Evolutionary conservation across 1,139 yeast species (phyloP).

Genomic region (Nematodospora anomalae): DNA sequence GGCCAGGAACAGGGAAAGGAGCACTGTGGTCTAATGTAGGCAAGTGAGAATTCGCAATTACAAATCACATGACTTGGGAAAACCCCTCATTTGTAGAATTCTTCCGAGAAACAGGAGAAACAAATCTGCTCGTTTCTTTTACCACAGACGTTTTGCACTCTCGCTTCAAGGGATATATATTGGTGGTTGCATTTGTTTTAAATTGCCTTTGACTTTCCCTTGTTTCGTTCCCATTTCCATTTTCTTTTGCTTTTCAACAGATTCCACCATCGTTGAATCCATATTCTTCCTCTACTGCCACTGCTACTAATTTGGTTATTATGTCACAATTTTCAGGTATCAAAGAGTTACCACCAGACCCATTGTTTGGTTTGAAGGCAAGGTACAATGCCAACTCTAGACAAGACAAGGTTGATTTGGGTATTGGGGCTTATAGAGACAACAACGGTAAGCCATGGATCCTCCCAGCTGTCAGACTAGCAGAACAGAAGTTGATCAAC

Average conservation of each 20-base stretch:
- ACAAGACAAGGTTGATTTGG: constrained; percentile 76
- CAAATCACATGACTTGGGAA: no score
- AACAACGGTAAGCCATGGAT: constrained; percentile 93
- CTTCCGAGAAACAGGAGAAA: not conserved
- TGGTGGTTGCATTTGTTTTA: no score
- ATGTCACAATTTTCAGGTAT: constrained; percentile 39
- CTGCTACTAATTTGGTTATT: no score
- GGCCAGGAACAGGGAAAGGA: no score
- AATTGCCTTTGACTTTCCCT: not conserved
- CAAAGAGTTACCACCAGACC: constrained; percentile 70
- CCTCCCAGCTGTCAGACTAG: constrained; percentile 76
- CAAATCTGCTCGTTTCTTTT: not conserved
- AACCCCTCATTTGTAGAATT: not conserved
- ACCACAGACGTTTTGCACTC: not conserved
- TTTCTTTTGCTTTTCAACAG: no score
- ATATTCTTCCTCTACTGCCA: no score
- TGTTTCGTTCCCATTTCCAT: no score
- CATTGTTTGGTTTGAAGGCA: constrained; percentile 81
- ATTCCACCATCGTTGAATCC: no score
- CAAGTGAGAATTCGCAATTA: no score
- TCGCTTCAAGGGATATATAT: not conserved
- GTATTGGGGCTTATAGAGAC: constrained; percentile 96
- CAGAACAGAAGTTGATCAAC: constrained; percentile 55
- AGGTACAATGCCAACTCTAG: constrained; percentile 66
- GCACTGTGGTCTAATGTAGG: no score